phyloP scores from a whole-genome alignment of 345 rosid species.

The Turritis glabra region DNA sequence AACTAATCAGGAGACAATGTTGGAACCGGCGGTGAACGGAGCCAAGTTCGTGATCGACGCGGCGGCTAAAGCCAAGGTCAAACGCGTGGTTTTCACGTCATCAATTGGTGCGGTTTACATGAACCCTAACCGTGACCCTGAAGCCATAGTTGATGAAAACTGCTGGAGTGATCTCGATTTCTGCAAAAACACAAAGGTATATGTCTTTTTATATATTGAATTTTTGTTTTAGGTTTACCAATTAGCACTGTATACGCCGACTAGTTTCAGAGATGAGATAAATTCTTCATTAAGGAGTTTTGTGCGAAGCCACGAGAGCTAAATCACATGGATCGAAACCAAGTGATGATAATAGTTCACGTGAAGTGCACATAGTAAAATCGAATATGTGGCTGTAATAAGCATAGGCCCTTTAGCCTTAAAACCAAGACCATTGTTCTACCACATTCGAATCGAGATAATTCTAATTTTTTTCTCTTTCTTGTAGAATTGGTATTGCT shows the following conservation, averaged over 20 bases:
- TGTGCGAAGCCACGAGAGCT: no score
- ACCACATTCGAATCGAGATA: no score
- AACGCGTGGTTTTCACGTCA: conserved; percentile 91
- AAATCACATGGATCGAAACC: no score
- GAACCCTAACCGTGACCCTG: conserved; percentile 84
- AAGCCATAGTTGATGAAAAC: conserved; percentile 75
- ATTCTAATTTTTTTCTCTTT: not conserved
- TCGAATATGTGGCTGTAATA: not conserved
- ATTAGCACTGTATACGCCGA: not conserved
- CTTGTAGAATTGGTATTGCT: conserved; percentile 93
- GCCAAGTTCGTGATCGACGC: conserved; percentile 80
- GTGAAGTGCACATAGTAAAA: no score
- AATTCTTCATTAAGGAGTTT: no score
- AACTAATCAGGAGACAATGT: conserved; percentile 72
- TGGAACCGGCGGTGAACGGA: conserved; percentile 95
- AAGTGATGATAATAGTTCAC: no score
- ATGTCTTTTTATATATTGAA: not conserved
- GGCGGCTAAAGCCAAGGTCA: conserved; percentile 77
- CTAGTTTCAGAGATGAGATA: not conserved
- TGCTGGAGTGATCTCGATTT: conserved; percentile 98
- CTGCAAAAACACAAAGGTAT: conserved; percentile 92
- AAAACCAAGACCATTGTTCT: not conserved
- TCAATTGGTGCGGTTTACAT: conserved; percentile 90
- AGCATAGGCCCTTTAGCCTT: not conserved
- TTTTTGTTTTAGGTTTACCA: no score